Percentiles rank a stretch among this genome's conserved stretches.
These are phyloP conservation scores for Schwanniomyces sp. DNA, from an alignment of 805 yeast genomes.

Conservation along the genomic window DNA sequence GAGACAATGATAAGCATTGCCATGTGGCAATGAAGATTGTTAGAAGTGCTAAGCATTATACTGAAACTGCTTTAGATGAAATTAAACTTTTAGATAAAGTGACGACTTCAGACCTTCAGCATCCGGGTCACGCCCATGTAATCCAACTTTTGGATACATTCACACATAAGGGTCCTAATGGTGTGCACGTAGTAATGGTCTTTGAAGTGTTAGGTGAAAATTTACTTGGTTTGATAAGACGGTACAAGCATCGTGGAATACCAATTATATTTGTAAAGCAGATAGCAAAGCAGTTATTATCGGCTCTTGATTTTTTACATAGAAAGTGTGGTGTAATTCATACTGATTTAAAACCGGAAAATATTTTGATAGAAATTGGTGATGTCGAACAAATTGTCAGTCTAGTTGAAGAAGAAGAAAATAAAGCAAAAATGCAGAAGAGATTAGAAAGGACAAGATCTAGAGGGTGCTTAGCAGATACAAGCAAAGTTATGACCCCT, in stretches of 20 bases:
- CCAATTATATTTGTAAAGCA: conserved; percentile 77
- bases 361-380: conserved; percentile 75
- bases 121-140: conserved; percentile 81
- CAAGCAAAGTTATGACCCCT: background rate
- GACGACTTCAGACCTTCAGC: conserved; percentile 59
- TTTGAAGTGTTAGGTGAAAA: conserved; percentile 97
- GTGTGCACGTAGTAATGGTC: conserved; percentile 93
- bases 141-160: conserved; percentile 82
- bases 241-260: conserved; percentile 77
- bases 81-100: conserved; percentile 73
- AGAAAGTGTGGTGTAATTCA: conserved; percentile 73
- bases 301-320: conserved; percentile 72
- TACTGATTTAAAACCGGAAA: conserved; percentile 74
- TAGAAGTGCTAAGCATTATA: conserved; percentile 83
- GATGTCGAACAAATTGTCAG: conserved; percentile 77
- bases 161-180: conserved; percentile 86
- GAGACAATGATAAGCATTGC: conserved; percentile 48
- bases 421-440: conserved; percentile 45
- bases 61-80: conserved; percentile 94
- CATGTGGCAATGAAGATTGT: conserved; percentile 96
- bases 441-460: conserved; percentile 41
- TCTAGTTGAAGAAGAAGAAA: conserved; percentile 62
- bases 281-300: conserved; percentile 72
- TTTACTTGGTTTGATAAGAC: conserved; percentile 75
- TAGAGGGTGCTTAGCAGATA: conserved; percentile 11